Evolutionary conservation across 306 rosid genomes (phyloP).

Genomic region (Acacia confusa): DNA sequence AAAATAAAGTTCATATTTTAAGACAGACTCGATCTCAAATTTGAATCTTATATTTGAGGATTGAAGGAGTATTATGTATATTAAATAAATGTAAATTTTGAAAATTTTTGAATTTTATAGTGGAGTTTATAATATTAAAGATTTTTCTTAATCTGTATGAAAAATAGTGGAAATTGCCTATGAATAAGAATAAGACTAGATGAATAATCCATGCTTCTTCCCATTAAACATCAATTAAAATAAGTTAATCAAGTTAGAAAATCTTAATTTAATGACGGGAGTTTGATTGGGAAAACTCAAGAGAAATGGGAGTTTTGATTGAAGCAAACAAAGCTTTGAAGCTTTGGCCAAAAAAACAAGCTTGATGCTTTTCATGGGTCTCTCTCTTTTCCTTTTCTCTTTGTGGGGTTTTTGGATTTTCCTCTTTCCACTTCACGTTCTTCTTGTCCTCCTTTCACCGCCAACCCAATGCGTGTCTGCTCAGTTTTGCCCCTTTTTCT

Average conservation of each 20-base stretch:
- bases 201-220: background rate
- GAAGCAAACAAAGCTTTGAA: conserved; percentile 8
- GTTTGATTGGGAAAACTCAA: too few species aligned
- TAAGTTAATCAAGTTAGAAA: too few species aligned
- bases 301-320: background rate
- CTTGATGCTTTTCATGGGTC: conserved; percentile 9
- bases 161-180: accelerated
- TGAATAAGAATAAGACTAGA: too few species aligned
- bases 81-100: accelerated
- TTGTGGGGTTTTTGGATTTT: conserved; percentile 20
- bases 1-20: too few species aligned
- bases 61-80: too few species aligned
- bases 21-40: accelerated
- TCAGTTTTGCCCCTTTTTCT: background rate
- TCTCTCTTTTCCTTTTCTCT: background rate
- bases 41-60: too few species aligned
- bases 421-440: background rate
- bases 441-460: background rate
- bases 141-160: too few species aligned
- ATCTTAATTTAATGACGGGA: too few species aligned
- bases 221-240: too few species aligned
- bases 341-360: background rate
- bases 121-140: too few species aligned
- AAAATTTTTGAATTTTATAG: too few species aligned
- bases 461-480: background rate